These are phyloP conservation scores for Gnomoniopsis sp. DNA, from an alignment of 2,329 filamentous ascomycete species.

Conservation along the genomic window DNA sequence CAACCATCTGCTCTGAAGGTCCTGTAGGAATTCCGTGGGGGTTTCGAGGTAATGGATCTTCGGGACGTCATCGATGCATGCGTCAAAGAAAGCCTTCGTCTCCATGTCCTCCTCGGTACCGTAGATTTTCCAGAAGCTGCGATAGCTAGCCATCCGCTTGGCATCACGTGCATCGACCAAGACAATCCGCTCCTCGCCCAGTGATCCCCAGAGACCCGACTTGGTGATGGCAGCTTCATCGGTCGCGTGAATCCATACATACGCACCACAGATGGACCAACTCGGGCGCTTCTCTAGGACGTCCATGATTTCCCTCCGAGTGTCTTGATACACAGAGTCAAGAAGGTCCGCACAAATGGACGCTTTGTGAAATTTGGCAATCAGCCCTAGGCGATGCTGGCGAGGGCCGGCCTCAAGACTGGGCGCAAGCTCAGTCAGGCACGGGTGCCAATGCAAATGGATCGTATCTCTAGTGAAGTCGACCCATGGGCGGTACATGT, in stretches of 20 bases:
- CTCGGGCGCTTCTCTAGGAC: not conserved
- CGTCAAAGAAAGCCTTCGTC: not conserved
- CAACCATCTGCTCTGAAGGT: not conserved
- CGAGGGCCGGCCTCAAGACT: not conserved
- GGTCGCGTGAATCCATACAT: not conserved
- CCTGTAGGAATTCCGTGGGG: not conserved
- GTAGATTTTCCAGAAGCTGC: not conserved
- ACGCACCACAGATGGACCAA: not conserved
- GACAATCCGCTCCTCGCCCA: constrained; percentile 5
- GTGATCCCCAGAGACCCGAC: constrained; percentile 1
- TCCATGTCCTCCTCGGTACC: not conserved
- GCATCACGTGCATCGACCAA: constrained; percentile 1
- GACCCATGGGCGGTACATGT: not conserved
- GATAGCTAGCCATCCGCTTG: not conserved
- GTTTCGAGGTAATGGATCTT: not conserved
- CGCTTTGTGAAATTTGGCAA: too few relatives aligned
- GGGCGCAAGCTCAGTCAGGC: not conserved
- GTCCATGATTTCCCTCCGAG: not conserved
- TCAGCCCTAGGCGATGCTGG: too few relatives aligned
- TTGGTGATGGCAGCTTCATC: not conserved
- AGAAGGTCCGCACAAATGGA: not conserved
- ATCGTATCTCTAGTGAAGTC: not conserved
- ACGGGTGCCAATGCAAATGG: not conserved
- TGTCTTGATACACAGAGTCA: not conserved
- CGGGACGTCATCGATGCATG: not conserved